Evolutionary conservation across 768 basidiomycete genomes (phyloP), one percentile per base, ranked within the genome.

Genomic region (Crassisporium funariophilum): DNA sequence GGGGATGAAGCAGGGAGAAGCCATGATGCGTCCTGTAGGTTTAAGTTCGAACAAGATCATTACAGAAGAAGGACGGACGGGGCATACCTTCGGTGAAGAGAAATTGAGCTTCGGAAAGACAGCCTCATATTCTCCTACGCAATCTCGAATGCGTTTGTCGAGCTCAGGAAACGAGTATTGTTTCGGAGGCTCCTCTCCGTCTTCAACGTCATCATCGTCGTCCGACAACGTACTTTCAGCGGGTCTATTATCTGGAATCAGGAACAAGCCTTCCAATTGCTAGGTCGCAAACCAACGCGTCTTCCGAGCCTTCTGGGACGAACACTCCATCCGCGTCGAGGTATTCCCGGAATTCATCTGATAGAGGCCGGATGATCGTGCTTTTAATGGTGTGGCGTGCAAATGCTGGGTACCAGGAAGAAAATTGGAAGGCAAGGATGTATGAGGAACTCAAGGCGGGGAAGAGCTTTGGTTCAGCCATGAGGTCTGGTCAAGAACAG

Each of bases 21-120:
- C 91, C 94, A 98, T 4, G 88, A 79, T 22, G 94, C 92, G 56
- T 98, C 95, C 92, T 94, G 12, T 33, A 5, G 39, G 21, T 31
- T 16, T 15, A 16, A 31, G 22, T 23, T 40, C 31, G 35, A 27
- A 47, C 8, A 39, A 5, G 22, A 19, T n/a, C n/a, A 36, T 15
- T 35, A 33, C 16, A 22, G 15, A 7, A 27, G 24, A 34, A 34
- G 9, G 20, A 11, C 10, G 12, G 16, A 5, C 10, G n/a, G 41
- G 15, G 58, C 48, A 16, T 49, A 88, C 94, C 72, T 86, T 88
- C 11, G 95, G 95, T n/a, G 91, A 86, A 5, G 93, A 91, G 70
- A 95, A 97, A 60, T 97, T 98, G 45, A 98, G 82, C 68, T 98
- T 98, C 0, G 95, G 94, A 63, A 98, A 98, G 21, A 95, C 86